Base-by-base conservation (phyloP, 2,329 filamentous ascomycete species). In the Monosporascus sp. region DNA sequence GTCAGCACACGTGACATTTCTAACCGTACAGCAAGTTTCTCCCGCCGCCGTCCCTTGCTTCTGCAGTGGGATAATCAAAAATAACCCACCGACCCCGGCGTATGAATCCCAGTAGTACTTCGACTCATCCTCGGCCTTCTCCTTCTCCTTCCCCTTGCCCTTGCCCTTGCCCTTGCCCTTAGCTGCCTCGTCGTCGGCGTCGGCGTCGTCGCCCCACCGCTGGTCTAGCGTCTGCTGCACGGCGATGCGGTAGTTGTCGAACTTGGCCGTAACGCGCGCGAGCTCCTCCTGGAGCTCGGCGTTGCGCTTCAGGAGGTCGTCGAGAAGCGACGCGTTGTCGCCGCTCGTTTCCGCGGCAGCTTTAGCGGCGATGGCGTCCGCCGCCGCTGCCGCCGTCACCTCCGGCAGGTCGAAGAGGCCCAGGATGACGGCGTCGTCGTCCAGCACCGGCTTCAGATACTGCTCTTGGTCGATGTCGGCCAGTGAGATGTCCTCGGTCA, bases 351-450 rank as follows among this genome's bases (percentile, higher is more conserved):
- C 49, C 27, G 59, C 17, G 51, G 62, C 45, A 53, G 49, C 44
- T 34, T 34, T 34, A 54, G 58, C 49, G 60, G 60, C 50, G 6
- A 45, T 36, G 6, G 54, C 51, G 9, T 55, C 57, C 51, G 58
- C 51, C 5, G 50, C 62, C 14, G 62, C 68, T 2, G 22, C 22
- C 17, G 70, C 61, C 14, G 72, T 70, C 27, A 76, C 70, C 38
- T 76, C 72, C 9, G 79, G 76, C 18, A 96, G 75, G 57, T 97
- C 94, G 58, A 96, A 93, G 20, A 99, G 77, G 52, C 83, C 89
- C 66, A 95, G 91, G 34, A 99, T 82, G 50, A 97, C 75, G 4
- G 92, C 89, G 68, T 99, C 94, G 60, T 97, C 90, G 54, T 94
- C 86, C 7, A 99, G 73, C 4, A 91, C 85, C 0, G 94, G 94